Percentiles rank a stretch among this genome's conserved stretches.
Evolutionary conservation across 768 basidiomycete genomes (phyloP).

Genomic region (Mycena epipterygia): DNA sequence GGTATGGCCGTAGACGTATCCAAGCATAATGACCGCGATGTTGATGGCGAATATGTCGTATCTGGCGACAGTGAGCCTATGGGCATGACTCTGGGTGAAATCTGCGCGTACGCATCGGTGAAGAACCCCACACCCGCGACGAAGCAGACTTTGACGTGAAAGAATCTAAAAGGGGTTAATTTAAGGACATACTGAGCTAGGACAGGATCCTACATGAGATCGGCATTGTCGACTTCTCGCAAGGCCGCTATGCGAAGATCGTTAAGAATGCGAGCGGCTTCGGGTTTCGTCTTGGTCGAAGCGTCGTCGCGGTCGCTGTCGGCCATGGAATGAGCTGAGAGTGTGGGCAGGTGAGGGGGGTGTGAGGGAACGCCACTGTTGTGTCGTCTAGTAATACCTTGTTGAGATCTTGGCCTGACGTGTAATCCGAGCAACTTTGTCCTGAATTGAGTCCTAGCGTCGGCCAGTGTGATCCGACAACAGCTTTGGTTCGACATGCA

Average conservation of each 20-base stretch:
- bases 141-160: slow-evolving; percentile 83
- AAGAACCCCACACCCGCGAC: slow-evolving; percentile 74
- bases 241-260: slow-evolving; percentile 84
- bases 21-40: slow-evolving; percentile 86
- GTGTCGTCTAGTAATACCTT: no score
- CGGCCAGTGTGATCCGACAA: no score
- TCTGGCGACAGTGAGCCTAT: slow-evolving; percentile 42
- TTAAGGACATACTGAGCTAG: neutral
- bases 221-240: slow-evolving; percentile 88
- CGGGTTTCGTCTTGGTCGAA: neutral
- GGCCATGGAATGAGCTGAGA: neutral
- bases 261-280: slow-evolving; percentile 55
- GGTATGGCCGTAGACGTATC: slow-evolving; percentile 75
- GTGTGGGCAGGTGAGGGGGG: no score
- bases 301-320: neutral
- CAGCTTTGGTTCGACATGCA: no score
- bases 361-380: no score
- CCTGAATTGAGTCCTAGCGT: no score
- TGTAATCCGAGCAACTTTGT: no score
- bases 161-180: slow-evolving; percentile 65
- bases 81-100: neutral
- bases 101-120: slow-evolving; percentile 76
- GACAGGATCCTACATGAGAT: slow-evolving; percentile 72
- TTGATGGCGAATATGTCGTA: slow-evolving; percentile 94
- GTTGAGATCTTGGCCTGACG: no score